These are phyloP conservation scores for Oidiodendron maius DNA, from an alignment of 495 filamentous ascomycete genomes.

Conservation along the genomic window DNA sequence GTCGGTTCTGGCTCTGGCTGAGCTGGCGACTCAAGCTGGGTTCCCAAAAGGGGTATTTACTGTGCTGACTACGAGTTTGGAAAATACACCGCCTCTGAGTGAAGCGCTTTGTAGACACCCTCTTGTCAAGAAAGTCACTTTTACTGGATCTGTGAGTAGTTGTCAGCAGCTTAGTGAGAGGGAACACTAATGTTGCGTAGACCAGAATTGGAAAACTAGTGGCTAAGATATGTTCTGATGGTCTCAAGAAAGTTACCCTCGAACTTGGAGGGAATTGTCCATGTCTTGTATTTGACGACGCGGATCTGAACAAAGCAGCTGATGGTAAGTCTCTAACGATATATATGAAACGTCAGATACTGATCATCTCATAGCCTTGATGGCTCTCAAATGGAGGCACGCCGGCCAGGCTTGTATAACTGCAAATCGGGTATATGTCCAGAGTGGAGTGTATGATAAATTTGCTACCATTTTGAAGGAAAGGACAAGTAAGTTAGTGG, in stretches of 20 bases:
- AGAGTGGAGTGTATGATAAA: slow-evolving; percentile 47
- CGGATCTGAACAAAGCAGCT: slow-evolving; percentile 57
- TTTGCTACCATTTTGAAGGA: slow-evolving; percentile 51
- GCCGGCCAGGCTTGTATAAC: slow-evolving; percentile 70
- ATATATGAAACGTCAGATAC: background rate
- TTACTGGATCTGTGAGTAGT: slow-evolving; percentile 52
- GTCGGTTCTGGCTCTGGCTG: slow-evolving; percentile 46
- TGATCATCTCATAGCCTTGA: slow-evolving; percentile 33
- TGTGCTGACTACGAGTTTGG: slow-evolving; percentile 52
- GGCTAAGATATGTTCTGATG: slow-evolving; percentile 44
- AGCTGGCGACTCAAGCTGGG: slow-evolving; percentile 53
- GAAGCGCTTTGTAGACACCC: slow-evolving; percentile 59
- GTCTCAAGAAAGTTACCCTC: slow-evolving; percentile 65
- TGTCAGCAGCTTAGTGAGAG: background rate
- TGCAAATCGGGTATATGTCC: slow-evolving; percentile 67
- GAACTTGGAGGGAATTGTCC: slow-evolving; percentile 74
- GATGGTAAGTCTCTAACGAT: slow-evolving; percentile 29
- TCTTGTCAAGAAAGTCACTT: slow-evolving; percentile 65
- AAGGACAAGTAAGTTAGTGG: slow-evolving; percentile 46
- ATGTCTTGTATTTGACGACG: slow-evolving; percentile 70
- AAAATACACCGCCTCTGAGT: slow-evolving; percentile 59
- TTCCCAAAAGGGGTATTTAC: slow-evolving; percentile 56
- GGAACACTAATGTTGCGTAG: slow-evolving; percentile 6
- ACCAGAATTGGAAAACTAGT: slow-evolving; percentile 59
- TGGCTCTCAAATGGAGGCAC: slow-evolving; percentile 57